Percentiles rank a stretch among this genome's conserved stretches.
Evolutionary conservation across 805 yeast species (phyloP).

Genomic region (Saccharomyces mikatae): DNA sequence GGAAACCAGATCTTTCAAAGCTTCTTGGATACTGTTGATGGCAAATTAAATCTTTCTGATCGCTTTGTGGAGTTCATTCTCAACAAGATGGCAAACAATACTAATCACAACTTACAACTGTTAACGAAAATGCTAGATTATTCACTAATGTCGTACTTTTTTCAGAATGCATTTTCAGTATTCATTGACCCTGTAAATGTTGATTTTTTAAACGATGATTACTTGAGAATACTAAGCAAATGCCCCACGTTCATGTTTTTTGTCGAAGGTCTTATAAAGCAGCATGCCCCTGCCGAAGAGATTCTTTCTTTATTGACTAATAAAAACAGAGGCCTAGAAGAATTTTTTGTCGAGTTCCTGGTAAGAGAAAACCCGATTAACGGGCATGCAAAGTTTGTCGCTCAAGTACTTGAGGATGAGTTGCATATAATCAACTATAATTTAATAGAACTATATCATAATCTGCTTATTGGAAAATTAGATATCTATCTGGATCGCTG

Average conservation of each 20-base stretch:
- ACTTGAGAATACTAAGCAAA: constrained; percentile 19
- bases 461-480: constrained; percentile 20
- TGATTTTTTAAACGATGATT: constrained; percentile 21
- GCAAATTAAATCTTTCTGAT: constrained; percentile 27
- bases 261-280: constrained; percentile 25
- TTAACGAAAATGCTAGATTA: constrained; percentile 29
- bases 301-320: constrained; percentile 21
- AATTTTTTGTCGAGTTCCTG: constrained; percentile 28
- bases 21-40: constrained; percentile 30
- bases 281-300: constrained; percentile 22
- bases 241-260: constrained; percentile 31
- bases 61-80: constrained; percentile 25
- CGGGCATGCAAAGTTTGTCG: constrained; percentile 24
- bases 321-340: constrained; percentile 19
- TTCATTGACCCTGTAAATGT: constrained; percentile 30
- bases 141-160: constrained; percentile 30
- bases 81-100: constrained; percentile 28
- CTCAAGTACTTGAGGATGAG: constrained; percentile 18
- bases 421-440: constrained; percentile 23
- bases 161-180: constrained; percentile 29
- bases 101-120: constrained; percentile 26
- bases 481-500: constrained; percentile 18
- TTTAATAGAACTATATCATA: constrained; percentile 27
- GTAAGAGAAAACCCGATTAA: constrained; percentile 31
- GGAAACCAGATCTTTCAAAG: constrained; percentile 28